Base-by-base conservation (phyloP, 768 basidiomycete species). In the Mycena rebaudengoi region DNA sequence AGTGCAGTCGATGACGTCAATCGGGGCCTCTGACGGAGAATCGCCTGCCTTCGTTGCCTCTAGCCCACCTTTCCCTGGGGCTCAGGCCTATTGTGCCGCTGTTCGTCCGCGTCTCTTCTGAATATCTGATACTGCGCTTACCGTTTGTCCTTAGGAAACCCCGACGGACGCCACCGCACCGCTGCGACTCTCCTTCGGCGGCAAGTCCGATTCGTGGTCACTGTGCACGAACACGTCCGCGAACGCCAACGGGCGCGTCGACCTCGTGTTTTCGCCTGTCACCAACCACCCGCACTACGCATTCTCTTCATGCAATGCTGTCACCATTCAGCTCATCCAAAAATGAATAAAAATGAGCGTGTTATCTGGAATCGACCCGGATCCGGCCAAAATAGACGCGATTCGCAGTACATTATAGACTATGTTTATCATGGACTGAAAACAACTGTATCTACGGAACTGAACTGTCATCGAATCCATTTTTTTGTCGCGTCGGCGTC, bases 1-100 rank as follows among this genome's bases (percentile, higher is more conserved):
- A 8, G 73, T 72, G 6, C 74, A 81, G 59, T 69, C 78, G 37
- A 79, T 82, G 74, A 72, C 80, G 7, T 80, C 80, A 8, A 77
- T 73, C 11, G 73, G 71, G 18, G 74, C 80, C 11, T 69, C 73
- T 16, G 75, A 78, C 50, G 82, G 82, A 37, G 79, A 83, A 66
- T 80, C 80, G 4, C 80, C 80, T 26, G 75, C 74, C 41, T 83
- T 83, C 56, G 79, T 82, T n/a, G 79, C 80, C 2, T 80, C 79
- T 16, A 78, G 78, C 49, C 81, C 80, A 45, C 74, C 79, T 2
- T 82, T 81, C 71, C 79, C 82, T 2, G 81, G 81, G 1, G 73
- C 76, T 28, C 80, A 81, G 63, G 68, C 73, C 0, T 82, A 80
- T 55, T 83, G 81, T 56, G 77, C 76, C 13, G 76, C 79, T 71